phyloP scores from a whole-genome alignment of 495 filamentous ascomycete species.

The Lichenothelia convexa region DNA sequence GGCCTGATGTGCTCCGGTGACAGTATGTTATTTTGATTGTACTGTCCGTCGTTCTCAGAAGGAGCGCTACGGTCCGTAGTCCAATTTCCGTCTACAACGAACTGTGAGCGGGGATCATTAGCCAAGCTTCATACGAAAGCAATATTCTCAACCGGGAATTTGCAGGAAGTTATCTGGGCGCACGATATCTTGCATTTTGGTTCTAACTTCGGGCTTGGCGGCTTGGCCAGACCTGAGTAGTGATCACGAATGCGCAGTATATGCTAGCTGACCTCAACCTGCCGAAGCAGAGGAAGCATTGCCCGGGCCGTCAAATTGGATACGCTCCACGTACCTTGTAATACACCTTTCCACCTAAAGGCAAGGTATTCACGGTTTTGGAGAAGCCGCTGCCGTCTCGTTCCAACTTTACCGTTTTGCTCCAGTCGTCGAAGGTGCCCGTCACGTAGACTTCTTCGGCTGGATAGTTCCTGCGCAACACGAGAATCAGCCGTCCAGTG shows the following conservation, averaged over 20 bases:
- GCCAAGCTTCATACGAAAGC: no score
- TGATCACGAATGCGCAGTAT: no score
- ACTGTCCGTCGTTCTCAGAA: slow-evolving; percentile 55
- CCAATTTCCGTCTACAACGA: slow-evolving; percentile 85
- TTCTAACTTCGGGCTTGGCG: no score
- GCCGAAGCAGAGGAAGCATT: no score
- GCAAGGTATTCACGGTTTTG: slow-evolving; percentile 57
- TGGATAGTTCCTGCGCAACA: slow-evolving; percentile 36
- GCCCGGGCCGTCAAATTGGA: no score
- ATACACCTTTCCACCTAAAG: slow-evolving; percentile 43
- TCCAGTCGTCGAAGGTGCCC: slow-evolving; percentile 90
- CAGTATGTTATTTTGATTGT: slow-evolving; percentile 82
- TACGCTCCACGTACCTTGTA: slow-evolving; percentile 26
- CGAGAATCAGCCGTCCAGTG: no score
- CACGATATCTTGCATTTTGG: no score
- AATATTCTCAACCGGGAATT: no score
- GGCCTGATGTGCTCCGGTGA: slow-evolving; percentile 46
- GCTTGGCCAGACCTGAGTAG: no score
- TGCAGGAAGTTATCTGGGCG: no score
- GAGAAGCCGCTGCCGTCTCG: slow-evolving; percentile 50
- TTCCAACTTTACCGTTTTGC: slow-evolving; percentile 61
- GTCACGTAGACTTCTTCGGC: slow-evolving; percentile 85
- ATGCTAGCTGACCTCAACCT: no score
- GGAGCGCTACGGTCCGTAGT: slow-evolving; percentile 57
- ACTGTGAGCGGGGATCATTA: slow-evolving; percentile 30